Evolutionary conservation across 140 eudicot species (phyloP).

Genomic region (Senecio squalidus): DNA sequence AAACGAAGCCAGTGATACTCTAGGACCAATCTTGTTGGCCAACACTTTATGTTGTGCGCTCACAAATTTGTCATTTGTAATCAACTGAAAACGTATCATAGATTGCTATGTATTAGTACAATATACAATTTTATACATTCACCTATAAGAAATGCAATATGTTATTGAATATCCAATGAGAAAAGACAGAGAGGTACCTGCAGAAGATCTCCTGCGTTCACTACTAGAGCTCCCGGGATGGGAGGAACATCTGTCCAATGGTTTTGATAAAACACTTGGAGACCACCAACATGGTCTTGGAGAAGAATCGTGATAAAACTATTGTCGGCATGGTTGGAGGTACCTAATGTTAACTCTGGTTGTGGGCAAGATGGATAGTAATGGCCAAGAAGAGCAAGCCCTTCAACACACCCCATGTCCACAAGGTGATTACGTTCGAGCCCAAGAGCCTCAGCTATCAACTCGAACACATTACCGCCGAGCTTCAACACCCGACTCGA

Average conservation of each 20-base stretch:
- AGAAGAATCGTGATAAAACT: constrained; percentile 46
- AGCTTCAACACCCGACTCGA: constrained; percentile 24
- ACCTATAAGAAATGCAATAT: background rate
- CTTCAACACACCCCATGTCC: constrained; percentile 34
- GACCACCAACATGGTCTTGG: constrained; percentile 53
- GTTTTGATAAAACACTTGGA: constrained; percentile 34
- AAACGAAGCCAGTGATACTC: constrained; percentile 31
- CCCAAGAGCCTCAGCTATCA: constrained; percentile 46
- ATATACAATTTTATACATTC: background rate
- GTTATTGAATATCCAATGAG: background rate
- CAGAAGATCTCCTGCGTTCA: constrained; percentile 30
- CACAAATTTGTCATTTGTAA: constrained; percentile 24
- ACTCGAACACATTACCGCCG: constrained; percentile 20
- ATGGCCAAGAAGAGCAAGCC: constrained; percentile 20
- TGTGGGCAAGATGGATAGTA: constrained; percentile 68
- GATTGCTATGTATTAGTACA: background rate
- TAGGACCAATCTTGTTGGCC: constrained; percentile 28
- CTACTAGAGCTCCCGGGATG: constrained; percentile 38
- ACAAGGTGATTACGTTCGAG: constrained; percentile 34
- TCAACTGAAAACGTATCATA: constrained; percentile 11
- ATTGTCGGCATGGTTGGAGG: constrained; percentile 31
- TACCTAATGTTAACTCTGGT: constrained; percentile 49
- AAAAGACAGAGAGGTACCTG: constrained; percentile 5
- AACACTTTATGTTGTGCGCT: constrained; percentile 27
- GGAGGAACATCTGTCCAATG: constrained; percentile 43